Base-by-base conservation (phyloP, 2,329 filamentous ascomycete genomes). In the Neoarthrinium moseri region DNA sequence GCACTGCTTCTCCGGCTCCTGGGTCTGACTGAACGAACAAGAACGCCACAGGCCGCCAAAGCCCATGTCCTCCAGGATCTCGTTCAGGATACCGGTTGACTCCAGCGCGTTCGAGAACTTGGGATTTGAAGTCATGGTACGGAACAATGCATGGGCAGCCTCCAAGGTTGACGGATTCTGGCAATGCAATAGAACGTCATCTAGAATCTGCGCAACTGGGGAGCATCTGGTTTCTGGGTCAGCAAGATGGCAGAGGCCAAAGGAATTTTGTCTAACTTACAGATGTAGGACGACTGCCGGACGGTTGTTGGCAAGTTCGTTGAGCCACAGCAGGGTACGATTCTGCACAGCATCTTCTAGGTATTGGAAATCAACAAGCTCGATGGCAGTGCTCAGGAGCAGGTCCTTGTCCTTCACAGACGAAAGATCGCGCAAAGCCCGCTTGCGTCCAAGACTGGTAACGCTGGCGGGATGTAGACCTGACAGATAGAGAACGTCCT, bases 341-440 rank as follows among this genome's bases (percentile, higher is more conserved):
- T 77, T 75, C 58, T 87, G 83, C 15, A 83, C 72, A 2, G 70
- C 69, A 46, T 86, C 82, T 47, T 87, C 83, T 6, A 86, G 66
- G 47, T 78, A 78, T 46, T 79, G 76, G 56, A 87, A 87, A 57
- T 87, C 84, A 8, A 87, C 77, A 33, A 87, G 69, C 56, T 80
- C 76, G 45, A 87, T 81, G 1, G 80, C 80, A 3, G 80, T 79
- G 50, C 80, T 81, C 5, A 87, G 70, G 13, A 87, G 63, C 11
- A 87, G 59, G 48, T 86, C 80, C 52, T 80, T 77, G 50, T 87
- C 82, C 43, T 74, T 75, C 55, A 84, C 71, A 5, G 58, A 49
- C 6, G 65, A 60, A 7, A 79, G 56, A 50, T 76, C 69, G 30
- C 73, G 68, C 35, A 74, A 58, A 32, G 66, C 61, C 15, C 73